Conservation (phyloP, 495 filamentous ascomycete species). For the Neurospora cerealis region DNA sequence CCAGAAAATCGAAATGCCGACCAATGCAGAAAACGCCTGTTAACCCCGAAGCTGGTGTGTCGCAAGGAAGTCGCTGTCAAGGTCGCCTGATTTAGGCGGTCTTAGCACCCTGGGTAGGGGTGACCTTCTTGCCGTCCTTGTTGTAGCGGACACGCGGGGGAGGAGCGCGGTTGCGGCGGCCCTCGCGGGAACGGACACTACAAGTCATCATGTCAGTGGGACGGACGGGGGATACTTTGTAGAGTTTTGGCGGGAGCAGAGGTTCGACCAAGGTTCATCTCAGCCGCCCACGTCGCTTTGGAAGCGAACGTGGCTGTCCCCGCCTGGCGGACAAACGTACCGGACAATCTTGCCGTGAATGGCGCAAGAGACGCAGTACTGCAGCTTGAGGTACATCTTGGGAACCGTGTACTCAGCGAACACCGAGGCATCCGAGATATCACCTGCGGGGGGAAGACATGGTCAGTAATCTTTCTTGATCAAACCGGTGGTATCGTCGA, state of each 20-base stretch:
- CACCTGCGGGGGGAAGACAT: slow-evolving; percentile 49
- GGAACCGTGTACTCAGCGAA: slow-evolving; percentile 98
- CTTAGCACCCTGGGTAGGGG: slow-evolving; percentile 63
- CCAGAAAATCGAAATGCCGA: slow-evolving; percentile 15
- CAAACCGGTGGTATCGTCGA: slow-evolving; percentile 16
- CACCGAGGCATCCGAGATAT: slow-evolving; percentile 99
- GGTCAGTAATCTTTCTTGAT: slow-evolving; percentile 6
- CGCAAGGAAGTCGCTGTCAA: slow-evolving; percentile 4
- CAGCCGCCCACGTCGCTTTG: slow-evolving; percentile 38
- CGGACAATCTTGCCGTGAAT: slow-evolving; percentile 99
- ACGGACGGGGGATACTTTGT: slow-evolving; percentile 7
- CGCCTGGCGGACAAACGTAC: slow-evolving; percentile 52
- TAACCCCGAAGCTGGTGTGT: slow-evolving; percentile 11
- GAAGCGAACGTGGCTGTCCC: slow-evolving; percentile 24
- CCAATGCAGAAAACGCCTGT: slow-evolving; percentile 10
- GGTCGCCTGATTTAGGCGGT: slow-evolving; percentile 14
- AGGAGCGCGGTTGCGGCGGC: slow-evolving; percentile 96
- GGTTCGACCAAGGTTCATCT: slow-evolving; percentile 53
- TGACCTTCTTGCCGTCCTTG: slow-evolving; percentile 99
- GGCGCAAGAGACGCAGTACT: slow-evolving; percentile 99
- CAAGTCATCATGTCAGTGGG: slow-evolving; percentile 28
- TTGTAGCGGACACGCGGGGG: slow-evolving; percentile 97
- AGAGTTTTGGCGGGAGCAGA: slow-evolving; percentile 24
- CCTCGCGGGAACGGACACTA: slow-evolving; percentile 94
- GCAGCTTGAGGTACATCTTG: slow-evolving; percentile 99